Evolutionary conservation across 2,329 filamentous ascomycete genomes (phyloP).

Genomic region (Pseudocercospora crystallina): DNA sequence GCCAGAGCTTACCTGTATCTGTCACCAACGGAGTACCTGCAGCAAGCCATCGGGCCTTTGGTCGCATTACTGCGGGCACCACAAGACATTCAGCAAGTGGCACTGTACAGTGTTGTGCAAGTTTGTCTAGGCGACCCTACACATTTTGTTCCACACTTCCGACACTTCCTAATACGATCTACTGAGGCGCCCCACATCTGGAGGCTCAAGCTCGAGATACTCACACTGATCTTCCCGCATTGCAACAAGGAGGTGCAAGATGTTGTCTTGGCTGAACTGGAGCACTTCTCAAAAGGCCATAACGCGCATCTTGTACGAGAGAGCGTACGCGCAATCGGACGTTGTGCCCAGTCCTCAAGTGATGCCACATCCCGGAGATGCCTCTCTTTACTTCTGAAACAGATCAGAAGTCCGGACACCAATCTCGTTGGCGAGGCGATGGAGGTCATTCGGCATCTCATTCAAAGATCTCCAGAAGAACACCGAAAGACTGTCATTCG

Average conservation of each 20-base stretch:
- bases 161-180: conserved; percentile 83
- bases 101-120: conserved; percentile 92
- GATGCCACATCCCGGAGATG: conserved; percentile 71
- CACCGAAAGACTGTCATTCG: conserved; percentile 85
- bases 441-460: conserved; percentile 91
- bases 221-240: conserved; percentile 88
- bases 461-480: conserved; percentile 80
- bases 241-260: conserved; percentile 73
- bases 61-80: conserved; percentile 81
- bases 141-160: conserved; percentile 83
- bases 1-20: conserved; percentile 81
- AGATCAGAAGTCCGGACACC: conserved; percentile 85
- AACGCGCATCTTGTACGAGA: conserved; percentile 81
- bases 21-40: conserved; percentile 74
- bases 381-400: conserved; percentile 75
- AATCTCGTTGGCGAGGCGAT: conserved; percentile 87
- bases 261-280: conserved; percentile 85
- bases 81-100: conserved; percentile 84
- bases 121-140: conserved; percentile 74
- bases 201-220: conserved; percentile 86
- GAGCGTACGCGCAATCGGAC: conserved; percentile 86
- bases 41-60: conserved; percentile 75
- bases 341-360: conserved; percentile 78
- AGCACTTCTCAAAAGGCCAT: conserved; percentile 79
- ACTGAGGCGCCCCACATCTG: conserved; percentile 79